These are phyloP conservation scores for Penicillium sclerotiorum DNA, from an alignment of 2,329 filamentous ascomycete species.

Conservation along the genomic window DNA sequence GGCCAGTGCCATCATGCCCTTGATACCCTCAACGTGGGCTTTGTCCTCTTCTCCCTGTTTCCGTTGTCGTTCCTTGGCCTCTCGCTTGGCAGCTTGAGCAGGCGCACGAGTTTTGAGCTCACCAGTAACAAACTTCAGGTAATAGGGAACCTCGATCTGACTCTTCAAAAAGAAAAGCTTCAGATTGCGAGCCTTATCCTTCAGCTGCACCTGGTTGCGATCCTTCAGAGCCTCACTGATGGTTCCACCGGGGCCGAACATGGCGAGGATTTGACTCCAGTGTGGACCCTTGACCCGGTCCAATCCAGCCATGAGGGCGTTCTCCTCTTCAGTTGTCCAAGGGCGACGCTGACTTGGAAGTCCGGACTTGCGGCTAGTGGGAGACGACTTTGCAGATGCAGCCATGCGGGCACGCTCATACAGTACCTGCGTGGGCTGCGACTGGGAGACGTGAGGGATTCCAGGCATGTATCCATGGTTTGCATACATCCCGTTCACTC, in stretches of 20 bases:
- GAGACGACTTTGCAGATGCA: constrained; percentile 58
- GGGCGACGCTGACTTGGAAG: constrained; percentile 67
- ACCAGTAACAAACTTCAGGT: constrained; percentile 83
- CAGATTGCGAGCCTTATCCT: constrained; percentile 87
- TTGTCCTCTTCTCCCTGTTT: constrained; percentile 51
- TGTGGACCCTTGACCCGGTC: constrained; percentile 88
- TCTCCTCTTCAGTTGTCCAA: constrained; percentile 88
- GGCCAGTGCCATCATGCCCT: constrained; percentile 51
- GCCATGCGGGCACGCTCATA: constrained; percentile 61
- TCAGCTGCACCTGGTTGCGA: constrained; percentile 86
- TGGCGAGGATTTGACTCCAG: constrained; percentile 86
- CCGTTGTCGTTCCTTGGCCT: constrained; percentile 51
- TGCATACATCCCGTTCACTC: constrained; percentile 37
- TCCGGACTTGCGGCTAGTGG: constrained; percentile 55
- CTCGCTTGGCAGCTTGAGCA: constrained; percentile 56
- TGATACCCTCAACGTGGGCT: constrained; percentile 50
- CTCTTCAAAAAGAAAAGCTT: constrained; percentile 93
- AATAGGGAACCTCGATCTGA: constrained; percentile 86
- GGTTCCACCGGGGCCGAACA: constrained; percentile 79
- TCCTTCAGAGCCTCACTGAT: constrained; percentile 84
- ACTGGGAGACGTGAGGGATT: constrained; percentile 51
- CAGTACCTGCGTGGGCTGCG: constrained; percentile 57
- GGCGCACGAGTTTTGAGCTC: constrained; percentile 85
- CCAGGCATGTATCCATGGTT: constrained; percentile 50
- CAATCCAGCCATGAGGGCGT: constrained; percentile 83